These are phyloP conservation scores for Petunia secreta DNA, from an alignment of 257 asterid species.

Conservation along the genomic window DNA sequence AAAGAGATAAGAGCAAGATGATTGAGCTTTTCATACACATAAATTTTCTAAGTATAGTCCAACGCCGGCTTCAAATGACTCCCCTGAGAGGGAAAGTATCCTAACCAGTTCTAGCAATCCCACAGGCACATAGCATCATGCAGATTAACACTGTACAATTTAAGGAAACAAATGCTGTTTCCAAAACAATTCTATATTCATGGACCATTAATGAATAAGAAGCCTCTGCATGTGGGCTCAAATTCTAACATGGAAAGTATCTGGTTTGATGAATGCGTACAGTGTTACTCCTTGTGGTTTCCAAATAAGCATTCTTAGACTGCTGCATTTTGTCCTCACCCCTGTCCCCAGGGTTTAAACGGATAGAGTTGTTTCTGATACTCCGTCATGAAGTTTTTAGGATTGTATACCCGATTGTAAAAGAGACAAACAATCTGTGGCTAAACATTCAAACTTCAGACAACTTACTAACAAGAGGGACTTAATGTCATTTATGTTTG, in stretches of 20 bases:
- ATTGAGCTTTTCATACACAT: neutral
- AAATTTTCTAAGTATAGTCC: neutral
- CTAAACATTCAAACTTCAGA: neutral
- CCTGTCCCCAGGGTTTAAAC: neutral
- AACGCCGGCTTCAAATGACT: neutral
- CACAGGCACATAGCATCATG: neutral
- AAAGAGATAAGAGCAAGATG: neutral
- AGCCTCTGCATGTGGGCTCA: neutral
- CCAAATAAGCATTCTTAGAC: constrained; percentile 2
- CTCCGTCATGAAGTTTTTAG: neutral
- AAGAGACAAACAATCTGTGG: neutral
- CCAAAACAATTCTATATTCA: neutral
- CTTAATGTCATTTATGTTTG: too few relatives aligned
- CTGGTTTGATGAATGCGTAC: neutral
- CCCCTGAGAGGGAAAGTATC: neutral
- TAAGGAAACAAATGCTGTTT: neutral
- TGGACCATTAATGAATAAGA: neutral
- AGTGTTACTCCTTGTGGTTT: neutral
- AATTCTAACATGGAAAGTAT: neutral
- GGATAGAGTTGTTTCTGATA: neutral
- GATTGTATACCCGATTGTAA: neutral
- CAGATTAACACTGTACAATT: neutral
- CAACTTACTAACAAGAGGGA: neutral
- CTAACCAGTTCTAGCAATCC: neutral
- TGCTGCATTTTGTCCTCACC: neutral